Evolutionary conservation across 2,329 filamentous ascomycete species (phyloP).

Genomic region (Paecilomyces dactylethromorphus): DNA sequence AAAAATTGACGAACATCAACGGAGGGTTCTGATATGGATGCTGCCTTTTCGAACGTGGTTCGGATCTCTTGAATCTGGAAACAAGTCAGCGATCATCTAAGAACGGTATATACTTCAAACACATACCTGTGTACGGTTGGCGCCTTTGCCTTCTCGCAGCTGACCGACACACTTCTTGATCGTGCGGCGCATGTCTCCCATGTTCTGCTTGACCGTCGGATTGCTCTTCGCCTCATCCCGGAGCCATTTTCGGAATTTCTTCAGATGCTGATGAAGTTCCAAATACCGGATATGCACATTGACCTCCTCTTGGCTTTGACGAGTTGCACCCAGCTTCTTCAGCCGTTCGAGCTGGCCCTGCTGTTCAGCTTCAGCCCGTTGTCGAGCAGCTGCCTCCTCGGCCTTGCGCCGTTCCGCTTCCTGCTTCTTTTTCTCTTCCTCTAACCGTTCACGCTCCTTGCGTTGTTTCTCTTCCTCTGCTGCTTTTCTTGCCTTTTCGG

Average conservation of each 20-base stretch:
- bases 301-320: constrained; percentile 30
- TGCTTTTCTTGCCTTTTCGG: constrained; percentile 32
- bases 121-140: constrained; percentile 54
- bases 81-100: constrained; percentile 5
- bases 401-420: constrained; percentile 22
- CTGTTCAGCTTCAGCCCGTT: constrained; percentile 14
- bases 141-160: constrained; percentile 54
- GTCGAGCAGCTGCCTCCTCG: constrained; percentile 20
- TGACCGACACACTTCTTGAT: constrained; percentile 70
- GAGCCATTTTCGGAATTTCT: constrained; percentile 50
- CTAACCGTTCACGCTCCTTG: constrained; percentile 24
- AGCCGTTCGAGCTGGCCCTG: constrained; percentile 22
- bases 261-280: constrained; percentile 62
- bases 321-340: constrained; percentile 19
- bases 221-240: constrained; percentile 50
- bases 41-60: constrained; percentile 47
- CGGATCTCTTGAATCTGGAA: constrained; percentile 40
- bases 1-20: constrained; percentile 54
- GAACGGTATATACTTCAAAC: not conserved
- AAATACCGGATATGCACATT: constrained; percentile 44
- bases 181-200: constrained; percentile 66
- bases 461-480: constrained; percentile 26
- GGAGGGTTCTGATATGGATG: constrained; percentile 47
- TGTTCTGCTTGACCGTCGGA: constrained; percentile 53
- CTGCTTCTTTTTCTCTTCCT: constrained; percentile 25